phyloP scores from a whole-genome alignment of 78 protist species.

The Dictyostelium citrinum region DNA sequence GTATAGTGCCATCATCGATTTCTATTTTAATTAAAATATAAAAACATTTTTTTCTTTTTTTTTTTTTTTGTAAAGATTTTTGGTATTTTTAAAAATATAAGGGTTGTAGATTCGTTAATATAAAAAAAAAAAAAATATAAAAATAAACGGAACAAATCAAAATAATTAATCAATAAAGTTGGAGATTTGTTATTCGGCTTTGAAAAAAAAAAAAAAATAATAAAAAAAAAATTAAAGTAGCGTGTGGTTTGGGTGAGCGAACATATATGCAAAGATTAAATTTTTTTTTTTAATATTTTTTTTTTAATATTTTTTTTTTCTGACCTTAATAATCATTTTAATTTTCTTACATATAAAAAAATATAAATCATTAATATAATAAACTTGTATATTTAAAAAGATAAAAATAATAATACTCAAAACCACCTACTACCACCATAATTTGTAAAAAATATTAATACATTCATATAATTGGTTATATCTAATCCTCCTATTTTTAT shows the following conservation, averaged over 20 bases:
- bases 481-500: neutral
- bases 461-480: neutral
- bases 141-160: neutral
- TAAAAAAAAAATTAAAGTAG: neutral
- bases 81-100: no score
- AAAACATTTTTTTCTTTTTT: neutral
- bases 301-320: neutral
- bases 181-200: neutral
- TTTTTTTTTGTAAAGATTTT: neutral
- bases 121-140: no score
- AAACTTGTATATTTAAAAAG: no score
- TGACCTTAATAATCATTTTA: neutral
- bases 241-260: neutral
- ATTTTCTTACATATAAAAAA: neutral
- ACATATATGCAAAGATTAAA: neutral
- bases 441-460: neutral
- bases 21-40: neutral
- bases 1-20: constrained; percentile 1
- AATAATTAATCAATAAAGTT: neutral
- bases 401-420: no score
- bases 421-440: neutral
- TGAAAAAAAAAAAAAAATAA: neutral
- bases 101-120: neutral
- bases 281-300: neutral
- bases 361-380: neutral